Base-by-base conservation (phyloP, 768 basidiomycete genomes). In the Hygrophorus russula region DNA sequence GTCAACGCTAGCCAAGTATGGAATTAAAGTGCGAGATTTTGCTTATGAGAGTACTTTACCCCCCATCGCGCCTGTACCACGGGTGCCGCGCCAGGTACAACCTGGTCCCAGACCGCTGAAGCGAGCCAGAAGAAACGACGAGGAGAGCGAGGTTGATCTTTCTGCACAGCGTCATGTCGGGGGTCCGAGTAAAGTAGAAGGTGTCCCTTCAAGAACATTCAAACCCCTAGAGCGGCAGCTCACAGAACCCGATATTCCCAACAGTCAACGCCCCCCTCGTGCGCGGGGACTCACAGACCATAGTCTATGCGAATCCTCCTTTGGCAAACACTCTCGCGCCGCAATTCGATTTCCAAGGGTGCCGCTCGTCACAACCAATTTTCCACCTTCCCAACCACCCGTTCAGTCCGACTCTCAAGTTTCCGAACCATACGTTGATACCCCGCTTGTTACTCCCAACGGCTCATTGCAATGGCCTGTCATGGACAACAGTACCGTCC, bases 31-130 rank as follows among this genome's bases (percentile, higher is more conserved):
- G 57, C 71, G 62, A 65, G 74, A 85, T 61, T 84, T 79, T 66
- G 80, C 74, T 12, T 80, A 77, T 61, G 79, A 82, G 58, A 78
- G 68, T 60, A 76, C 63, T 19, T 61, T 83, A 36, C 79, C 81
- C 1, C 76, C 78, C 7, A 68, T 85, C 32, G 64, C 62, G 24
- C 66, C 78, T 2, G 70, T 74, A 18, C 68, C 65, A 13, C 66
- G 66, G 14, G 61, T 61, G 44, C 66, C 65, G 1, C 67, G 69
- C 15, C 78, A 74, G 54, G 59, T 70, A 14, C 75, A 71, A 49
- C 73, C 73, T 13, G 56, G 52, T 43, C 52, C 60, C 41, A 53
- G 59, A 39, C 41, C 56, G 12, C 54, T 63, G 37, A 71, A 69
- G 45, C 70, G 73, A 39, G 47, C 51, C 44, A 49, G 59, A 59